Percentiles rank a stretch among this genome's conserved stretches.
Conservation (phyloP, 2,329 filamentous ascomycete genomes). For the Aspergillus sojae region DNA sequence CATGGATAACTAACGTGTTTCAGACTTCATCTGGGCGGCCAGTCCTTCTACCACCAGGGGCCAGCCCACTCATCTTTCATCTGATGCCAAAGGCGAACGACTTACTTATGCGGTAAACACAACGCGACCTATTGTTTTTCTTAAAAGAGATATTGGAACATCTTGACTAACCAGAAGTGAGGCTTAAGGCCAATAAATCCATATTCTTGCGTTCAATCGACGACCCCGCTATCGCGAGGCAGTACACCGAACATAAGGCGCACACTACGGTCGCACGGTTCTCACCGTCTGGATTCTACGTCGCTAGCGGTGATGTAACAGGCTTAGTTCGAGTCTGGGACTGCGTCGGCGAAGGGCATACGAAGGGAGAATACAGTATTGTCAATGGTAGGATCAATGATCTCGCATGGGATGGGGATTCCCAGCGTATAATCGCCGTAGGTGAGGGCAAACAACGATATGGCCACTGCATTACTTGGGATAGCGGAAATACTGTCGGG, state of each 20-base stretch:
- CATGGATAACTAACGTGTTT: conserved; percentile 3
- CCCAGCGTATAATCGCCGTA: conserved; percentile 92
- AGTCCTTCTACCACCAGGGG: conserved; percentile 81
- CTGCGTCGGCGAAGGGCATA: conserved; percentile 78
- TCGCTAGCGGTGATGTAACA: conserved; percentile 85
- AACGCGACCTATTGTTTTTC: background rate
- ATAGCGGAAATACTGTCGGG: conserved; percentile 93
- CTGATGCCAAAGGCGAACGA: conserved; percentile 84
- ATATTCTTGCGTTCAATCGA: conserved; percentile 96
- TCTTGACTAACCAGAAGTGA: background rate
- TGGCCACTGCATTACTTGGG: conserved; percentile 90
- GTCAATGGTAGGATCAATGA: conserved; percentile 95
- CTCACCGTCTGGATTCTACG: conserved; percentile 89
- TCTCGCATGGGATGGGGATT: conserved; percentile 96
- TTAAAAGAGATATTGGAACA: background rate
- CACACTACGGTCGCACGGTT: conserved; percentile 92
- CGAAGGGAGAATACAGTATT: conserved; percentile 92
- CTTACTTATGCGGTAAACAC: conserved; percentile 84
- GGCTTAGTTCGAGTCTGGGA: conserved; percentile 93
- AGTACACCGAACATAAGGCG: conserved; percentile 90
- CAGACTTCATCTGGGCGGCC: conserved; percentile 78
- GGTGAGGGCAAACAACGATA: conserved; percentile 93
- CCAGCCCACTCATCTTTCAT: conserved; percentile 84
- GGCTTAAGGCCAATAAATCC: conserved; percentile 83
- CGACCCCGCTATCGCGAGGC: conserved; percentile 77